phyloP scores from a whole-genome alignment of 495 filamentous ascomycete genomes.

The Talaromyces nanjingensis region DNA sequence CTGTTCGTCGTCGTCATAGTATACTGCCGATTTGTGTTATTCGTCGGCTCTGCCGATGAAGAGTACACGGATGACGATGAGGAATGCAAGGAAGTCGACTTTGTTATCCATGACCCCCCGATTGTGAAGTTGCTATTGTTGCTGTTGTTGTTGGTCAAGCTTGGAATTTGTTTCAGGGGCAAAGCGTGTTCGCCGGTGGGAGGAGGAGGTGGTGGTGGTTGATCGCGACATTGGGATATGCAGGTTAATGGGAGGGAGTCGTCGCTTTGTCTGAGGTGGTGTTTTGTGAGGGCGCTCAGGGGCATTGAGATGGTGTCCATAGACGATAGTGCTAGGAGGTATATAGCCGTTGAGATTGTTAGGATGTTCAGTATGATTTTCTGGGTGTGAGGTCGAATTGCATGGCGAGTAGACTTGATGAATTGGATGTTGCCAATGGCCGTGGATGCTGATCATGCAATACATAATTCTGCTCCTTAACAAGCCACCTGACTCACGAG shows the following conservation, averaged over 20 bases:
- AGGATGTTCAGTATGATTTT: not conserved
- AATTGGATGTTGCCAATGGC: too few species aligned
- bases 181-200: not conserved
- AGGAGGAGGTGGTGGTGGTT: not conserved
- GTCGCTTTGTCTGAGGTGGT: not conserved
- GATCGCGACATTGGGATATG: not conserved
- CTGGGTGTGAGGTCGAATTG: not conserved
- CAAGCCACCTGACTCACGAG: too few species aligned
- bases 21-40: not conserved
- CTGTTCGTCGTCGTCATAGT: not conserved
- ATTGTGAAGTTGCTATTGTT: not conserved
- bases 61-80: slow-evolving; percentile 6
- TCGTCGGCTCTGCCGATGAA: not conserved
- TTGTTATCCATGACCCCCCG: not conserved
- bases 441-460: too few species aligned
- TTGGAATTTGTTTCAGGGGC: not conserved
- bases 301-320: not conserved
- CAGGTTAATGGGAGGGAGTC: not conserved
- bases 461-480: too few species aligned
- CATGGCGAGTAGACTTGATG: too few species aligned
- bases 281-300: not conserved
- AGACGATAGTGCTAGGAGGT: not conserved
- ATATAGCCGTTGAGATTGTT: not conserved
- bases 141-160: not conserved
- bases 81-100: not conserved